These are phyloP conservation scores for Durio zibethinus DNA, from an alignment of 345 rosid genomes.

Conservation along the genomic window DNA sequence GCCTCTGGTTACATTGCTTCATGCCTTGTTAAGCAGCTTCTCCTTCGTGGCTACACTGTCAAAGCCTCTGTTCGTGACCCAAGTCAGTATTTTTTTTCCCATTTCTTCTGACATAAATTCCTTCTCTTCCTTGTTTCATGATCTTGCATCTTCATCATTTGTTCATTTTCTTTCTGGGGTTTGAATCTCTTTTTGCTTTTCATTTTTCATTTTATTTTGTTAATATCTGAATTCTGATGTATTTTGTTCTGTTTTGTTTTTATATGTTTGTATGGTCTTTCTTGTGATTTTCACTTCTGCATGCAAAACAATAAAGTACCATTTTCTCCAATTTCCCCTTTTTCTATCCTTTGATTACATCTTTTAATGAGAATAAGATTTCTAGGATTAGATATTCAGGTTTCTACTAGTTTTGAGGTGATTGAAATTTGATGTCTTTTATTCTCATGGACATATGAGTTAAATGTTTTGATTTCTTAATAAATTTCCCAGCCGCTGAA, in stretches of 20 bases:
- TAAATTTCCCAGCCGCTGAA: neutral
- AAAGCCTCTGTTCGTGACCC: slow-evolving; percentile 45
- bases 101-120: neutral
- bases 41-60: slow-evolving; percentile 44
- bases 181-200: neutral
- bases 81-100: slow-evolving; percentile 26
- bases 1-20: slow-evolving; percentile 51
- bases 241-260: neutral
- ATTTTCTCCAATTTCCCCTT: neutral
- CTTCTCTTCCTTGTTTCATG: neutral
- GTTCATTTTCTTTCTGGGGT: neutral
- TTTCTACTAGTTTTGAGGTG: neutral
- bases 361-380: neutral
- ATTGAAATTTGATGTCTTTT: neutral
- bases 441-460: neutral
- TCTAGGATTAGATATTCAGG: neutral
- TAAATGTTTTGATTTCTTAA: neutral
- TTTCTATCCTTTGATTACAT: neutral
- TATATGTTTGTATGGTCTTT: neutral
- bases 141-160: neutral
- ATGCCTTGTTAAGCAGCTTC: slow-evolving; percentile 51
- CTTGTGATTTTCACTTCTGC: neutral
- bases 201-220: slow-evolving; percentile 4
- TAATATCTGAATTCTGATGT: neutral
- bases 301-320: neutral